Evolutionary conservation across 306 rosid species (phyloP).

Genomic region (Vigna hirtella): DNA sequence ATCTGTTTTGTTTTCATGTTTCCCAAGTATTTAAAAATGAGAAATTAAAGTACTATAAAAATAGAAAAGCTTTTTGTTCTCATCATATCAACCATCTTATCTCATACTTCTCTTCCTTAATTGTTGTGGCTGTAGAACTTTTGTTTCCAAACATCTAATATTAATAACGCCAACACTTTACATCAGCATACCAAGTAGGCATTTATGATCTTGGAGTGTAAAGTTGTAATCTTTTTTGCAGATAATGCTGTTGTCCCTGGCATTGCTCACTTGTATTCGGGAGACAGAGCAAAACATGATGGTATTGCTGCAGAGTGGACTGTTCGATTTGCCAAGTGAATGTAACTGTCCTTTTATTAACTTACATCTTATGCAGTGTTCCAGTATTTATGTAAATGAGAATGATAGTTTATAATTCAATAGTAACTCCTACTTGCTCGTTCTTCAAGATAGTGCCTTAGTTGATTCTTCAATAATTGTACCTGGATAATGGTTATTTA

Average conservation of each 20-base stretch:
- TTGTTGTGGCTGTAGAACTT: not conserved
- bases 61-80: not conserved
- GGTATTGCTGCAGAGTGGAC: constrained; percentile 88
- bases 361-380: not conserved
- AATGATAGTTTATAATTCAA: constrained; percentile 18
- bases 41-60: not conserved
- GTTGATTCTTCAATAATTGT: not conserved
- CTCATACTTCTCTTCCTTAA: not conserved
- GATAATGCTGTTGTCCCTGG: constrained; percentile 77
- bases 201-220: constrained; percentile 19
- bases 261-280: constrained; percentile 77
- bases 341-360: constrained; percentile 25
- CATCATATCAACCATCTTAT: not conserved
- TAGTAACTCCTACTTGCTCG: not conserved
- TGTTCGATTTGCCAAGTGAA: constrained; percentile 83
- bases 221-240: constrained; percentile 44
- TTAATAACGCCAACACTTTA: not conserved
- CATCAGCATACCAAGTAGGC: not conserved
- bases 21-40: too few species aligned
- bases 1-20: too few species aligned
- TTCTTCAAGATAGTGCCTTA: not conserved
- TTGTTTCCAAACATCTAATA: constrained; percentile 8
- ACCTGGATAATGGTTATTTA: not conserved
- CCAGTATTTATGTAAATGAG: constrained; percentile 14
- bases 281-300: constrained; percentile 78